A percentile compares a stretch with the other conserved stretches of the same genome.
Conservation (phyloP, 352 stramenopile genomes). For the Blastocystis hominis region DNA sequence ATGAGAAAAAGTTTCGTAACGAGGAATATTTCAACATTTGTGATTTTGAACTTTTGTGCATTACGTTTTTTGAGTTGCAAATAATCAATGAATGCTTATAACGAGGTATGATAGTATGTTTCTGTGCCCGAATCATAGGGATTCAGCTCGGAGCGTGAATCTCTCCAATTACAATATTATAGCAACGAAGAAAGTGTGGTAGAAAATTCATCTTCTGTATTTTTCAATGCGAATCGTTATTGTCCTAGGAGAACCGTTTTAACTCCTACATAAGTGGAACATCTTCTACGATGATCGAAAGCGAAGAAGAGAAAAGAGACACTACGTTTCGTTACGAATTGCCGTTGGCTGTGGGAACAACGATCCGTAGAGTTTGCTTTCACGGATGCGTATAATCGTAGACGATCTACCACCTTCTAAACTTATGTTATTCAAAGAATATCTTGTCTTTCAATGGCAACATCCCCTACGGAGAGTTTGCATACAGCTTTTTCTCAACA, state of each 20-base stretch:
- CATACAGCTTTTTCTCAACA: neutral
- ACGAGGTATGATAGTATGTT: neutral
- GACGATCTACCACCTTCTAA: slow-evolving; percentile 45
- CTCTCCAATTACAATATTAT: neutral
- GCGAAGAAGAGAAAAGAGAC: too few relatives aligned
- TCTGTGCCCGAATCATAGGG: neutral
- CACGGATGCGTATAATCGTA: neutral
- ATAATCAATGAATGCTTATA: neutral
- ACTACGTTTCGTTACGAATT: neutral
- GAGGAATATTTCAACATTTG: too few relatives aligned
- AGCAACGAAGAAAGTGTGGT: neutral
- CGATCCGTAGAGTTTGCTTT: slow-evolving; percentile 3
- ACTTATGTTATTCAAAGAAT: slow-evolving; percentile 39
- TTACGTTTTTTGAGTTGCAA: too few relatives aligned
- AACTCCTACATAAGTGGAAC: too few relatives aligned
- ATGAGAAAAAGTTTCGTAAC: too few relatives aligned
- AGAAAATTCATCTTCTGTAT: neutral
- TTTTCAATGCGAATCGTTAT: too few relatives aligned
- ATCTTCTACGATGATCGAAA: too few relatives aligned
- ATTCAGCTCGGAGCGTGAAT: slow-evolving; percentile 1
- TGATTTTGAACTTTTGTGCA: too few relatives aligned
- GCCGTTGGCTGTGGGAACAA: slow-evolving; percentile 23
- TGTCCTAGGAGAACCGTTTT: too few relatives aligned
- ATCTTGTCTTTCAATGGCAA: slow-evolving; percentile 9
- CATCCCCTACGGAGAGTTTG: slow-evolving; percentile 2